Evolutionary conservation across 352 stramenopile genomes (phyloP).

Genomic region (Phytopythium cucurbitacearum): DNA sequence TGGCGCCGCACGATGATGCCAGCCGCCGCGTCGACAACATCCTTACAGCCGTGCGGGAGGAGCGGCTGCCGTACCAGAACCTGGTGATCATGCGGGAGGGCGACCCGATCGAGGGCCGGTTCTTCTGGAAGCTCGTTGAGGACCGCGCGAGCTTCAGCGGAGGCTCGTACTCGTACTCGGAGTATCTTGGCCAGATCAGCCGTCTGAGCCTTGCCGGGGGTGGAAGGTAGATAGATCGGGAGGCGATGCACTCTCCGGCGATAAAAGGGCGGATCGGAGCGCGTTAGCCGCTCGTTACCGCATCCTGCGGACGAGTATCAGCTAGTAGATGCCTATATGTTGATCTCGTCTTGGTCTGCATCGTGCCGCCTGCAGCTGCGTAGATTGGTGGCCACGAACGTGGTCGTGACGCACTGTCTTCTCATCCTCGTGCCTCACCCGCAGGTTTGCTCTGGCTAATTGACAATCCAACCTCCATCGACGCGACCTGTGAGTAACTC

Average conservation of each 20-base stretch:
- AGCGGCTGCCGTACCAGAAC: slow-evolving; percentile 78
- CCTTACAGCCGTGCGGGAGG: slow-evolving; percentile 85
- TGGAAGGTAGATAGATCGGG: slow-evolving; percentile 52
- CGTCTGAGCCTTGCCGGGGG: slow-evolving; percentile 57
- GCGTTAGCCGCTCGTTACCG: too few relatives aligned
- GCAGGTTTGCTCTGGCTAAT: too few relatives aligned
- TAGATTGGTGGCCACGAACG: too few relatives aligned
- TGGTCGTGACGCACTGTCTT: too few relatives aligned
- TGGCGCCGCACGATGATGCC: slow-evolving; percentile 82
- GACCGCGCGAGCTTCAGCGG: slow-evolving; percentile 97
- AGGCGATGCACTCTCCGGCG: neutral
- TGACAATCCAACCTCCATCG: too few relatives aligned
- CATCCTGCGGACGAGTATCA: too few relatives aligned
- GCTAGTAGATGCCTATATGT: too few relatives aligned
- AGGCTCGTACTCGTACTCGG: slow-evolving; percentile 96
- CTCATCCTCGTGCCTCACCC: too few relatives aligned
- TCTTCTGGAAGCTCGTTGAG: slow-evolving; percentile 98
- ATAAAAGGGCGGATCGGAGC: too few relatives aligned
- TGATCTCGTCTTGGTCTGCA: too few relatives aligned
- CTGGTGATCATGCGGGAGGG: slow-evolving; percentile 94
- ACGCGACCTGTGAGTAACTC: slow-evolving; percentile 5
- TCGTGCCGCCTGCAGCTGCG: too few relatives aligned
- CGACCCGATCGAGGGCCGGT: slow-evolving; percentile 91
- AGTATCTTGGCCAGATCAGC: slow-evolving; percentile 93
- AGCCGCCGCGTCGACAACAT: slow-evolving; percentile 86